Conservation (phyloP, 2,329 filamentous ascomycete genomes). For the Xylaria sp. region DNA sequence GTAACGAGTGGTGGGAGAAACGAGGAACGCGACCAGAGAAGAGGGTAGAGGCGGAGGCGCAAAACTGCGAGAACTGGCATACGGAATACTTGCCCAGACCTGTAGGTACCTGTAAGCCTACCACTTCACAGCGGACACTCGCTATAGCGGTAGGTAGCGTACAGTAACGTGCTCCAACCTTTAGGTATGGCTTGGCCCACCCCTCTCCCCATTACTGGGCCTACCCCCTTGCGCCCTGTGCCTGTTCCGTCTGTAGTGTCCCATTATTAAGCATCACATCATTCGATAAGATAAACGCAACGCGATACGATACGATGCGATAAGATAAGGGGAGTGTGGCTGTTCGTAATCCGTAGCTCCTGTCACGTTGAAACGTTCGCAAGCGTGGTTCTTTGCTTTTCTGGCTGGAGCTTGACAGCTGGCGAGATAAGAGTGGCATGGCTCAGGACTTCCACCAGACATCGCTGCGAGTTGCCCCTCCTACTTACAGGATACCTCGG, state of each 20-base stretch:
- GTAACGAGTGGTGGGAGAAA: constrained; percentile 15
- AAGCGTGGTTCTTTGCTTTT: not conserved
- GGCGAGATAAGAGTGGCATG: not conserved
- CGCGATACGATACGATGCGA: not conserved
- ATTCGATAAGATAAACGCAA: not conserved
- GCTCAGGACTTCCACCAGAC: not conserved
- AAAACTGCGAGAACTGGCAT: constrained; percentile 24
- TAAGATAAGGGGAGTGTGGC: no score
- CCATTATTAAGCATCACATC: not conserved
- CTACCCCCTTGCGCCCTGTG: constrained; percentile 11
- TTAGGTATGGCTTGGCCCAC: constrained; percentile 10
- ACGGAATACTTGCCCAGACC: constrained; percentile 9
- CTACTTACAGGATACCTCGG: not conserved
- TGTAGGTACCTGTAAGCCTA: constrained; percentile 4
- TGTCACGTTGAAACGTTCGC: not conserved
- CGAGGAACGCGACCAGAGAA: constrained; percentile 20
- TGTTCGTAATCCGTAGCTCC: no score
- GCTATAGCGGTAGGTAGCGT: not conserved
- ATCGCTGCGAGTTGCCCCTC: not conserved
- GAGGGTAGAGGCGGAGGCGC: constrained; percentile 26
- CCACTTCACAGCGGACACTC: constrained; percentile 7
- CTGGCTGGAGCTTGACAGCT: not conserved
- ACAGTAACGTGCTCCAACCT: not conserved
- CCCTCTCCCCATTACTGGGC: constrained; percentile 17
- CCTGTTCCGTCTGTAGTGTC: not conserved